Evolutionary conservation across 176 grass and related monocot species (phyloP).

Genomic region (Bromus sterilis): DNA sequence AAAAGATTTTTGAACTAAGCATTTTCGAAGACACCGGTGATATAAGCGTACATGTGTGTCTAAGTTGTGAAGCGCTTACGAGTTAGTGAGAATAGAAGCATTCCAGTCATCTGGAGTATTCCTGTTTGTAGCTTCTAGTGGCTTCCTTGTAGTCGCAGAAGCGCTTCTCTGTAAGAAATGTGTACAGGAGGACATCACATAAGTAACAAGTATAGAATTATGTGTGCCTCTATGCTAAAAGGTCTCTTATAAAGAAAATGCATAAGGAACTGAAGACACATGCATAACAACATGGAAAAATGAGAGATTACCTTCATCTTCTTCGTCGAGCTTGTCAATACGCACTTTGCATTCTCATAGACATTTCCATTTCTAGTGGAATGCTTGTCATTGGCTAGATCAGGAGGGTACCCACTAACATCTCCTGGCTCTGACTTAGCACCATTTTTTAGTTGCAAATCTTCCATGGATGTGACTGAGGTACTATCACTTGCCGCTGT

Average conservation of each 20-base stretch:
- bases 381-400: slow-evolving; percentile 26
- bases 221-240: background rate
- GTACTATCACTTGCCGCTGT: slow-evolving; percentile 23
- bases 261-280: background rate
- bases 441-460: slow-evolving; percentile 19
- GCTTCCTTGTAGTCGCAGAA: slow-evolving; percentile 31
- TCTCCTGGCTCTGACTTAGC: slow-evolving; percentile 20
- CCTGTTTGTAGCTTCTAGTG: slow-evolving; percentile 25
- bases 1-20: background rate
- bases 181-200: background rate
- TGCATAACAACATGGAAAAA: background rate
- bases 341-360: slow-evolving; percentile 10
- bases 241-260: background rate
- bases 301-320: slow-evolving; percentile 29
- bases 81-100: slow-evolving; percentile 6
- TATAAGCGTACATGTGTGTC: background rate
- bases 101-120: slow-evolving; percentile 19
- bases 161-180: slow-evolving; percentile 34
- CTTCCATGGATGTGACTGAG: slow-evolving; percentile 31
- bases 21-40: background rate
- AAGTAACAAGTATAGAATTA: background rate
- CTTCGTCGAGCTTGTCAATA: slow-evolving; percentile 17
- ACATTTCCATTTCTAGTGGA: slow-evolving; percentile 24
- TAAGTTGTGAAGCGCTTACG: slow-evolving; percentile 7
- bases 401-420: slow-evolving; percentile 10